phyloP scores from a whole-genome alignment of 192 early-diverging fungal species.

The Coemansia sp. region DNA sequence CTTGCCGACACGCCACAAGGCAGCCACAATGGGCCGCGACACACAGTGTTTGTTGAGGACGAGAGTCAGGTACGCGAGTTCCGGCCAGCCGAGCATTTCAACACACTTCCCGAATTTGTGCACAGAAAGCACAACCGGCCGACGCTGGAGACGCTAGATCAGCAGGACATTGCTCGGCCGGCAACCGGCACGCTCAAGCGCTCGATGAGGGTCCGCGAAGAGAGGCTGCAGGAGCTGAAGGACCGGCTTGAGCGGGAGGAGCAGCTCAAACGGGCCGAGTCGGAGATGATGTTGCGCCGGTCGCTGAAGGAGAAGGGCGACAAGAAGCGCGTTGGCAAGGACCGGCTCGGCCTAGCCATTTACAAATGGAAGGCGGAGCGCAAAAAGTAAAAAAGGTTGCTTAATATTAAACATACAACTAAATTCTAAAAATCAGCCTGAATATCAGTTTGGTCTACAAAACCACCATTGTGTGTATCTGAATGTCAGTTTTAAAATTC shows the following conservation, averaged over 20 bases:
- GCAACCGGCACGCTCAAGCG: conserved; percentile 15
- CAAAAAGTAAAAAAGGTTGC: conserved; percentile 65
- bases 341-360: conserved; percentile 73
- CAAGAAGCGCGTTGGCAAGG: conserved; percentile 77
- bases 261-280: conserved; percentile 65
- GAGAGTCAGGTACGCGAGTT: conserved; percentile 70
- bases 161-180: conserved; percentile 29
- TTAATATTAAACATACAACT: background rate
- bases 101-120: conserved; percentile 77
- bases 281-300: conserved; percentile 78
- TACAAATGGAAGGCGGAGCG: conserved; percentile 94
- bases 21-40: conserved; percentile 51
- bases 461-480: background rate
- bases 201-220: conserved; percentile 48
- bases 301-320: conserved; percentile 79
- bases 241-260: conserved; percentile 77
- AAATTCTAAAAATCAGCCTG: background rate
- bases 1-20: conserved; percentile 54
- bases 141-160: conserved; percentile 57
- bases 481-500: background rate
- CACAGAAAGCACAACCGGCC: conserved; percentile 82
- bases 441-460: background rate
- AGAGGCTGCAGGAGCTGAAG: conserved; percentile 63
- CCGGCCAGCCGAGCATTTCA: conserved; percentile 77
- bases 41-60: conserved; percentile 77